phyloP scores from a whole-genome alignment of 2,329 filamentous ascomycete species.

The Fusarium sterilihyphosum region DNA sequence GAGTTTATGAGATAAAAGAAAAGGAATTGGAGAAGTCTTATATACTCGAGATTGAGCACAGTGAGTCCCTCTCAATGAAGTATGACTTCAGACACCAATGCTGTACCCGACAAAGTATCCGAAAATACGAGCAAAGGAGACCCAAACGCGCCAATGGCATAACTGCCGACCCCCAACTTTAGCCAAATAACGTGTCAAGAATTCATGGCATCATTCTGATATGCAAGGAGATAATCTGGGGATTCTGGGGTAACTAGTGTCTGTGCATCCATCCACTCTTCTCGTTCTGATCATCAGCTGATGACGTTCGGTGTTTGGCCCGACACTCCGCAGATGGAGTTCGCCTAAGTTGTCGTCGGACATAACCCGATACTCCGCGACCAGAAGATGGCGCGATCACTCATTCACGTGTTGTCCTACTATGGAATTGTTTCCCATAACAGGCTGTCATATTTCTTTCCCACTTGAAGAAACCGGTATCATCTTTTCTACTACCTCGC shows the following conservation, averaged over 20 bases:
- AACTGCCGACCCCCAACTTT: not conserved
- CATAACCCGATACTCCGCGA: not conserved
- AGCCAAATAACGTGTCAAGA: not conserved
- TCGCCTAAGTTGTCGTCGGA: not conserved
- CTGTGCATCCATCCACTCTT: not conserved
- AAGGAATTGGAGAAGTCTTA: not conserved
- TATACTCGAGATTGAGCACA: not conserved
- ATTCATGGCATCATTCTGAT: not conserved
- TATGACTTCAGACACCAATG: not conserved
- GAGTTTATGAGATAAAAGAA: not conserved
- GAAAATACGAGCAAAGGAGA: not conserved
- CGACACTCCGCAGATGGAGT: not conserved
- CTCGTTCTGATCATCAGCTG: not conserved
- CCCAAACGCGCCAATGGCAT: not conserved
- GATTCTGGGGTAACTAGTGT: not conserved
- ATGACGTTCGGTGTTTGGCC: not conserved
- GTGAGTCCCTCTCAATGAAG: accelerated
- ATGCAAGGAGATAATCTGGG: not conserved
- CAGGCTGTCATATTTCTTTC: not conserved
- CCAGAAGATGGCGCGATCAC: not conserved
- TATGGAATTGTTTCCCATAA: not conserved
- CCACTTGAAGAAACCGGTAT: not conserved
- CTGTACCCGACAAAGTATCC: not conserved
- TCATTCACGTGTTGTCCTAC: not conserved
- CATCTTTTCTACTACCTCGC: too few species aligned